Base-by-base conservation (phyloP, 768 basidiomycete species). In the Termitomyces sp. region DNA sequence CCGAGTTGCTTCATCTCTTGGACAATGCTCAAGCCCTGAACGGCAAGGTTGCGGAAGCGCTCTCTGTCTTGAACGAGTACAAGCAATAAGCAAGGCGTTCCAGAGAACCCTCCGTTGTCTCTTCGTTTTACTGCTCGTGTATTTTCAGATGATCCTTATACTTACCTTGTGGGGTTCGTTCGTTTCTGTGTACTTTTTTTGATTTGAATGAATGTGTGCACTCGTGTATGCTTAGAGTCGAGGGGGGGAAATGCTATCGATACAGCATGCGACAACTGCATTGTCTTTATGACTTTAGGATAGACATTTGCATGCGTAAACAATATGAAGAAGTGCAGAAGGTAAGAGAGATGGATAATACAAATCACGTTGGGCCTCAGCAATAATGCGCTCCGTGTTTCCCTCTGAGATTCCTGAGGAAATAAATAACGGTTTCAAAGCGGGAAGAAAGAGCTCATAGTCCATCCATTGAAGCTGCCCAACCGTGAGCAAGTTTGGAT, bases 1-100 rank as follows among this genome's bases (percentile, higher is more conserved):
- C 80, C 47, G 97, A 98, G 74, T 80, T 99, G 50, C 76, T 98
- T 28, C 88, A 91, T 74, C 83, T 99, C 49, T 75, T 98, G 64
- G 94, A 96, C 59, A 76, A 84, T 54, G 75, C 77, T 21, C 91
- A 93, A 10, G 84, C 94, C 42, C 84, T 99, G 80, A 83, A 83
- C 67, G 76, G 79, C 73, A 99, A 99, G 81, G 89, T 97, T 62
- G 84, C 82, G 58, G 96, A 98, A 78, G 96, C 96, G 32, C 81
- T 98, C 59, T 69, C 78, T 56, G 95, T 98, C 48, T 79, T 98
- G 53, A 86, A 90, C 55, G 94, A 97, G 66, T 98, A 88, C 77
- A 65, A 67, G 40, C 52, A 63, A 56, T 63, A 52, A 41, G 34
- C 77, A 61, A 64, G 28, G 39, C 35, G 25, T 50, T n/a, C 4